Base-by-base conservation (phyloP, 805 yeast genomes). In the Wickerhamomyces canadensis region DNA sequence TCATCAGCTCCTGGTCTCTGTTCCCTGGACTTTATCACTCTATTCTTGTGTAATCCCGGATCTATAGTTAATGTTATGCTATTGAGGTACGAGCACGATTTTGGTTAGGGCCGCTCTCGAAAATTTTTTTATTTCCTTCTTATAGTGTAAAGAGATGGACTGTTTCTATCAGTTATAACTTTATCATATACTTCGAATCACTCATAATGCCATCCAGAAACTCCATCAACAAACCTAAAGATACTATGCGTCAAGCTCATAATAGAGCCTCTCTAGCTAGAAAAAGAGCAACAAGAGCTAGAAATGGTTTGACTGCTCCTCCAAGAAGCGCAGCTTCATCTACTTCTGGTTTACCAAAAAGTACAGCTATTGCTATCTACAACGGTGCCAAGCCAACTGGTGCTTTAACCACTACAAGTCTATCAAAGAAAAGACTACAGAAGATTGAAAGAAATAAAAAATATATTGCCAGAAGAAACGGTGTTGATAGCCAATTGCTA, bases 381-480 rank as follows among this genome's bases (percentile, higher is more conserved):
- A 60, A 59, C 21, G 62, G 64, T 34, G 57, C 51, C 19, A 34
- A 31, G 9, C 42, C 42, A 14, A 44, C 54, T 27, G 52, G 53
- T 27, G 41, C 41, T 4, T 15, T 62, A 13, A 80, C 84, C 24
- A 81, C 77, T 33, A 68, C 64, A 35, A 74, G 87, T 1, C 62
- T 86, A 34, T 81, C 94, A 22, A 84, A 78, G 52, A 87, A 87
- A 65, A 78, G 84, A 62, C 76, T 83, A 31, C 73, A 80, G 62
- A 87, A 87, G 63, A 70, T 84, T 47, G 84, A 77, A 54, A 76
- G 96, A 70, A 87, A 87, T 56, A 69, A 76, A 57, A 80, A 77
- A 55, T 85, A 86, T 59, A 70, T 76, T 26, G 78, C 70, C 41
- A 73, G 74, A 44, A 75, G 88, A 66, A 59, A 60, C 18, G 50